Evolutionary conservation across 2,329 filamentous ascomycete genomes (phyloP), one percentile per base, ranked within the genome.

Genomic region (Talaromyces sp.): DNA sequence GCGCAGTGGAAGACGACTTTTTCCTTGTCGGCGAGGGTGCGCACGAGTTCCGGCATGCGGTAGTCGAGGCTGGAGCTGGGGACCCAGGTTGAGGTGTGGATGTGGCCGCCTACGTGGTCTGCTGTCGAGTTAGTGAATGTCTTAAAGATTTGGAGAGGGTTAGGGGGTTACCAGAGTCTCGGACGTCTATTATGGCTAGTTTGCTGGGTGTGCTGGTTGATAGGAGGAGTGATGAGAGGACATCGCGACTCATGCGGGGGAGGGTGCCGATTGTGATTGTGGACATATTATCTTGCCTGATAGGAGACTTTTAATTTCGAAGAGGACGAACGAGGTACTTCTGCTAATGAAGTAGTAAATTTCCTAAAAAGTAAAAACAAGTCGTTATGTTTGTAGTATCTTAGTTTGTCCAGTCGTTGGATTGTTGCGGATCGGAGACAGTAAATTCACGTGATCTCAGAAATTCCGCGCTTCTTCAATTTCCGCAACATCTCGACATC

Each of bases 1-100:
- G 91, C 91, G 79, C 95, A 99, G 80, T 99, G 95, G 77, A 99
- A 99, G 1, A 99, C 87, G 15, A 99, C 92, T 11, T 85, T 89
- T 64, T 95, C 87, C 77, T 92, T 93, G 74, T 89, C 88, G 69
- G 87, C 82, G 58, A 97, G 85, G 51, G 85, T 88, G 65, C 92
- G 88, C 13, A 96, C 84, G n/a, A 99, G 86, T 68, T 93, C 91
- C 0, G 93, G 91, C 77, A 95, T 87, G 70, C 85, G 87, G 74
- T 86, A 86, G 72, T 96, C 91, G 58, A 98, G 85, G 19, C 87
- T 86, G 54, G 80, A 80, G 60, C 86, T 90, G 0, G 95, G 93
- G 13, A 92, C 84, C 83, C 97, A 91, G 61, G 85, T 86, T 38
- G 89, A 91, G 66, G 88, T 87, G 67, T 84, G 84, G 78, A 98